phyloP scores from a whole-genome alignment of 148 eudicot genomes.

The Hydrangea macrophylla region DNA sequence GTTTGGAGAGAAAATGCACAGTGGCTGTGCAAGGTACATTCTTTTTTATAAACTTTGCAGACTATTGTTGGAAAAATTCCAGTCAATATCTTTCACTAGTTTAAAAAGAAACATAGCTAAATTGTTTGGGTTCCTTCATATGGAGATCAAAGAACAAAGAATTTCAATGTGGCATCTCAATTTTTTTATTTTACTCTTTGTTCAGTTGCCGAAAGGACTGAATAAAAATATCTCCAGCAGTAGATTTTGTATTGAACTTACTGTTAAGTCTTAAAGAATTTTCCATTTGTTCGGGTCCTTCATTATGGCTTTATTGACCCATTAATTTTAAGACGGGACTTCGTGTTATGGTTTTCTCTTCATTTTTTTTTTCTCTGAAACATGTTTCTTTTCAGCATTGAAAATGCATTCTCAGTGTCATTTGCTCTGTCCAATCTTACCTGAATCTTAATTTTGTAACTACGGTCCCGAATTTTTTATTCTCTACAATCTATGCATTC shows the following conservation, averaged over 20 bases:
- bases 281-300: no score
- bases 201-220: no score
- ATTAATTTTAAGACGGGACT: background rate
- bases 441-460: background rate
- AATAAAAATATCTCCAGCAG: no score
- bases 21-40: constrained; percentile 85
- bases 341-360: background rate
- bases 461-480: background rate
- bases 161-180: no score
- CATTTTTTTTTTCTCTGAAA: background rate
- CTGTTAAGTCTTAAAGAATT: no score
- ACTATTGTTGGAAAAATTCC: background rate
- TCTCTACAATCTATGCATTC: background rate
- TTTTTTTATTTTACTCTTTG: no score
- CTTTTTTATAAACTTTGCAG: background rate
- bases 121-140: background rate
- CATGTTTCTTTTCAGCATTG: background rate
- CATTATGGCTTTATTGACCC: no score
- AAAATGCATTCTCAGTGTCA: background rate
- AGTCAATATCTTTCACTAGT: background rate
- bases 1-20: constrained; percentile 87
- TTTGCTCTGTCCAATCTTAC: background rate
- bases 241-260: no score
- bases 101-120: background rate
- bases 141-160: background rate